Evolutionary conservation across 2,329 filamentous ascomycete species (phyloP), one percentile per base, ranked within the genome.

Genomic region (Aspergillus sclerotialis): DNA sequence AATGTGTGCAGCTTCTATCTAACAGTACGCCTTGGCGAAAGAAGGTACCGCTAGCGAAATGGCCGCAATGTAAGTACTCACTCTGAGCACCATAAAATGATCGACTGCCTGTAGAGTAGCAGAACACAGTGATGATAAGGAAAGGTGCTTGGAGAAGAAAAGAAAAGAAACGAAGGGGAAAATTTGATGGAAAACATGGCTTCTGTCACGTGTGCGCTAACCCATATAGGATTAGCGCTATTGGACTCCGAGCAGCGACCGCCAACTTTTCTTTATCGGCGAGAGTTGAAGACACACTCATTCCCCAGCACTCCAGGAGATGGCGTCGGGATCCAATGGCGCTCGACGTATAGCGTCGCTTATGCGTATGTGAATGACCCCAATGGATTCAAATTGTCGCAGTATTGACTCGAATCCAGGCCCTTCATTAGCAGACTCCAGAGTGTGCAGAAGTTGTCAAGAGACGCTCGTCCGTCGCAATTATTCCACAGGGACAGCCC

Each of bases 1-100:
- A 39, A 53, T 94, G 85, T 94, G 64, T 73, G 82, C 86, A 87
- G 80, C 78, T 78, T 77, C 88, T 94, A 94, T 94, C 88, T 94
- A 94, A 90, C 87, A 75, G 82, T 80, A 81, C 77, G 74, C 84
- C 82, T 84, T 86, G 78, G 63, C 58, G 44, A 38, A 67, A 67
- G 76, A 84, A 88, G 86, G 84, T 82, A 82, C 84, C 78, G 88
- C 84, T 95, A 95, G 89, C 89, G 89, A 88, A 88, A 85, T 84
- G 83, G 82, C 83, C 85, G 83, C 80, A 68, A 61, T 57, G 51
- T 37, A 42, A 41, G 29, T 48, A 56, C 67, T 84, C 69, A 61
- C 60, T 94, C 84, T 94, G 62, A 85, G 85, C 89, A 92, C 79
- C 69, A 66, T 66, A 78, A 75, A 92, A 94, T 94, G 89, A 80